A percentile compares a stretch with the other conserved stretches of the same genome.
phyloP scores from a whole-genome alignment of 2,329 filamentous ascomycete species.

The Nothopassalora personata region DNA sequence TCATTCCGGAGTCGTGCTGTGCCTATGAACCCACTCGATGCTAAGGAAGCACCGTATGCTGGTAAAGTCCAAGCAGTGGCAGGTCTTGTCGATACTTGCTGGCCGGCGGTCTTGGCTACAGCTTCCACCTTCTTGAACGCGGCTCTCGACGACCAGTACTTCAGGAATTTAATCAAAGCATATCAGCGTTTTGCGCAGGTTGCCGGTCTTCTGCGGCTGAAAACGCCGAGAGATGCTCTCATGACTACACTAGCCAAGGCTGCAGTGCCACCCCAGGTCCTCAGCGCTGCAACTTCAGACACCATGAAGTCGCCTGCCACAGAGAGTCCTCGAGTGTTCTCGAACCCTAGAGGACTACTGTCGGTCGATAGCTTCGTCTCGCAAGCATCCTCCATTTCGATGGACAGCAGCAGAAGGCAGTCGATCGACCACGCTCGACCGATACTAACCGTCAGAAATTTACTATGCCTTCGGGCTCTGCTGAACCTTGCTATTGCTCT shows the following conservation, averaged over 20 bases:
- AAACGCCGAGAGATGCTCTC: conserved; percentile 87
- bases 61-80: conserved; percentile 71
- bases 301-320: conserved; percentile 31
- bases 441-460: conserved; percentile 76
- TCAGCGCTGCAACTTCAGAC: conserved; percentile 36
- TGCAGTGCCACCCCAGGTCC: conserved; percentile 74
- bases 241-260: conserved; percentile 90
- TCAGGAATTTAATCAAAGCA: conserved; percentile 82
- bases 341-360: conserved; percentile 65
- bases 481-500: conserved; percentile 94
- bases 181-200: conserved; percentile 96
- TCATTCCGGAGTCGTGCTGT: conserved; percentile 71
- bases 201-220: conserved; percentile 76
- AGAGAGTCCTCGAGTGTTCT: conserved; percentile 58
- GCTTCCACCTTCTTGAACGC: conserved; percentile 95
- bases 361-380: conserved; percentile 67
- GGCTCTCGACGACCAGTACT: conserved; percentile 86
- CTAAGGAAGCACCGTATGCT: conserved; percentile 67
- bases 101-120: conserved; percentile 90
- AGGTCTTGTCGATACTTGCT: conserved; percentile 81
- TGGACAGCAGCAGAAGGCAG: conserved; percentile 53
- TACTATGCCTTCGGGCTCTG: conserved; percentile 82
- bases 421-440: conserved; percentile 50
- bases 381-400: conserved; percentile 47
- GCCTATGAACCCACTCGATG: conserved; percentile 73